Evolutionary conservation across 768 basidiomycete genomes (phyloP), one percentile per base, ranked within the genome.

Genomic region (Tricholoma hemisulphureum): DNA sequence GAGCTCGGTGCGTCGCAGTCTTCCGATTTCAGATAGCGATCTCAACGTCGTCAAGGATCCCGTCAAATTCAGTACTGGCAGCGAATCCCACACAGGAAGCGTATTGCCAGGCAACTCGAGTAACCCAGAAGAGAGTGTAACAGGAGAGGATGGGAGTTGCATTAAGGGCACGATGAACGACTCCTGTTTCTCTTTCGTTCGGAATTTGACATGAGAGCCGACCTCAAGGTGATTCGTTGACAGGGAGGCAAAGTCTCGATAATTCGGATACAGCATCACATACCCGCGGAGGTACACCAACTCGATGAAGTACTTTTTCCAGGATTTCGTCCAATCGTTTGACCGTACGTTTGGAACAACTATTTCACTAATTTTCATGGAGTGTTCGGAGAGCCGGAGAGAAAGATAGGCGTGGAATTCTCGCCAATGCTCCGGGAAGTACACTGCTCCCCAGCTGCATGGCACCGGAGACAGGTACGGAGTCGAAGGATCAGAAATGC

Each of bases 241-340:
- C 6, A 95, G 70, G 26, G 91, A 93, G 34, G 78, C 68, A 63
- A 85, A 92, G 43, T 76, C 78, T 39, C 75, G 79, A 66, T 83
- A 94, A 73, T 94, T 95, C 10, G 93, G 92, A 66, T 95, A 95
- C 28, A 95, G 82, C 93, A 94, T 94, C 52, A 85, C 83, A 71
- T 91, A 92, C 2, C 92, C 91, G 5, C 86, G 84, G 13, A 95
- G 79, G 70, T 86, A 91, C 39, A 83, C 85, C 55, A 94, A 78
- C 70, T 95, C 93, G 71, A 93, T 93, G 69, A 93, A 91, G 71
- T 87, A 93, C 60, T 86, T 87, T 71, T 95, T 95, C 93, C 93
- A 95, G 6, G 89, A 92, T 51, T 80, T 80, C 13, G 80, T 78
- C 93, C 93, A 95, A 29, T 77, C 73, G 75, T 91, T 94, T 29